Evolutionary conservation across 2,329 filamentous ascomycete species (phyloP).

Genomic region (Neonectria neomacrospora): DNA sequence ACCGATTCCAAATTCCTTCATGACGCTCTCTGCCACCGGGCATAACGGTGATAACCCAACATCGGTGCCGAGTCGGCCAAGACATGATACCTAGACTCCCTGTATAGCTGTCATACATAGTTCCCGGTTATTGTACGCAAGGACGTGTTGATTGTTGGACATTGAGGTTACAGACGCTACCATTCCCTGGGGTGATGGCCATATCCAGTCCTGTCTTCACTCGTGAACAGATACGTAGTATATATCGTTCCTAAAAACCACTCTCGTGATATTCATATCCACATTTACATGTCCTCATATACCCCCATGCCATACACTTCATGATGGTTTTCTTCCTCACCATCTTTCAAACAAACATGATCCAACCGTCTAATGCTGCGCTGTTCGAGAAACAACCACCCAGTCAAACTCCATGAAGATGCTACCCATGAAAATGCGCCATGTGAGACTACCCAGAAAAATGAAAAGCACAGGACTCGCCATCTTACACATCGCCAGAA

Average conservation of each 20-base stretch:
- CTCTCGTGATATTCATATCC: not conserved
- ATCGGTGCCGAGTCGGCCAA: slow-evolving; percentile 41
- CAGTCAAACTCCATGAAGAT: not conserved
- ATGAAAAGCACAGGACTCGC: not conserved
- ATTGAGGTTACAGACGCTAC: not conserved
- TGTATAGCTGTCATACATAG: not conserved
- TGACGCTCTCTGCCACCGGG: slow-evolving; percentile 15
- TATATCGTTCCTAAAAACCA: not conserved
- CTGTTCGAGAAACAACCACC: not conserved
- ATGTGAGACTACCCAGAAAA: not conserved
- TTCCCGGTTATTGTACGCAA: not conserved
- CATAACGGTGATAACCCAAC: slow-evolving; percentile 33
- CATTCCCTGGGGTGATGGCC: not conserved
- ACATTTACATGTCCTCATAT: not conserved
- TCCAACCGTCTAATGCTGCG: not conserved
- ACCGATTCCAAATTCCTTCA: not conserved
- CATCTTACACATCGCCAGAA: not conserved
- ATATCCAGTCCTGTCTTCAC: not conserved
- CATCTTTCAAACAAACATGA: not conserved
- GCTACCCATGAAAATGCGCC: not conserved
- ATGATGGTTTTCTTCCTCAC: not conserved
- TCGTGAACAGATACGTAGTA: too few species aligned
- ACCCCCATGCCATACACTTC: not conserved
- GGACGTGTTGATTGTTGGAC: not conserved
- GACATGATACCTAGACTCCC: not conserved